These are phyloP conservation scores for Terfezia boudieri DNA, from an alignment of 495 filamentous ascomycete species.

Conservation along the genomic window DNA sequence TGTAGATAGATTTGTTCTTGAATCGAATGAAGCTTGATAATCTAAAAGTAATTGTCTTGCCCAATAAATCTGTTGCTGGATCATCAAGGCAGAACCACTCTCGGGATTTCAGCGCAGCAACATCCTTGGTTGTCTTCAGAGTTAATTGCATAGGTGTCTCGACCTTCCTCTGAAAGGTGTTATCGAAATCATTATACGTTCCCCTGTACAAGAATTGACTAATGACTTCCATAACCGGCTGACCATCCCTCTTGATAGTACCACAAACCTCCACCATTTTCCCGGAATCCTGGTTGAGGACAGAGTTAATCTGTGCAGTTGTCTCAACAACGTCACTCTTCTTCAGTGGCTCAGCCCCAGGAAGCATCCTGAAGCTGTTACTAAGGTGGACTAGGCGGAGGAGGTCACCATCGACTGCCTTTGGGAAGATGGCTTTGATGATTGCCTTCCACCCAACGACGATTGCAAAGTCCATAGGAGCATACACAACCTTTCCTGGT, in stretches of 20 bases:
- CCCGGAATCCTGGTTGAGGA: conserved; percentile 92
- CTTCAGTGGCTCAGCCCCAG: conserved; percentile 80
- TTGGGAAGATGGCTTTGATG: conserved; percentile 93
- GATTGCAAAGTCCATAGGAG: conserved; percentile 98
- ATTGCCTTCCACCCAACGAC: conserved; percentile 98
- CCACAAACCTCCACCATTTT: conserved; percentile 99
- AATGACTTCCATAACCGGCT: conserved; percentile 93
- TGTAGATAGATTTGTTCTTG: conserved; percentile 87
- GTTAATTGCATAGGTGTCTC: conserved; percentile 92
- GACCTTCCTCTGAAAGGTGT: conserved; percentile 92
- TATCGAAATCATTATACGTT: conserved; percentile 76
- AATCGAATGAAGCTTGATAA: conserved; percentile 74
- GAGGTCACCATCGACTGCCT: conserved; percentile 81
- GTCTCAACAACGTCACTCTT: conserved; percentile 84
- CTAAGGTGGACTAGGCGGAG: conserved; percentile 88
- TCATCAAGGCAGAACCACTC: conserved; percentile 85
- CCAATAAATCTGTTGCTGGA: conserved; percentile 57
- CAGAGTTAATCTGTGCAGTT: conserved; percentile 86
- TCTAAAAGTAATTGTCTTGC: conserved; percentile 89
- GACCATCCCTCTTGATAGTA: conserved; percentile 67
- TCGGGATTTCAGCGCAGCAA: conserved; percentile 83
- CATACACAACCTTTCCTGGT: conserved; percentile 81
- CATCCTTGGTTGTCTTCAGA: conserved; percentile 63
- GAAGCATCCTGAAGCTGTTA: conserved; percentile 94
- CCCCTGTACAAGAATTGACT: conserved; percentile 96